Evolutionary conservation across 2,329 filamentous ascomycete species (phyloP).

Genomic region (Lecanicillium sp.): DNA sequence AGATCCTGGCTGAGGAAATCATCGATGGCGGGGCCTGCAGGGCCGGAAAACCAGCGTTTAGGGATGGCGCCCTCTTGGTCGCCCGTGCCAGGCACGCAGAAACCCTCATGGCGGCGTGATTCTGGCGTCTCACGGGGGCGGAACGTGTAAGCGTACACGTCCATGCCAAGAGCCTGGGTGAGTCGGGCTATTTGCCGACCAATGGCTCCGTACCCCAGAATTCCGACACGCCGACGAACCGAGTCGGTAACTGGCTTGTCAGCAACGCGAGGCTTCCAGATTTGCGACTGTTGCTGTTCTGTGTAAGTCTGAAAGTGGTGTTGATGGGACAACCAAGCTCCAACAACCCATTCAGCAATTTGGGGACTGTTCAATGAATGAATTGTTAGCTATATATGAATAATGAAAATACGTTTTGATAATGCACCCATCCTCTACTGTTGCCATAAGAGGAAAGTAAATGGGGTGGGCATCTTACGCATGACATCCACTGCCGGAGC

Average conservation of each 20-base stretch:
- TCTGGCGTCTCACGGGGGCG: constrained; percentile 50
- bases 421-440: too few relatives aligned
- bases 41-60: constrained; percentile 33
- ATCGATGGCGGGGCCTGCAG: constrained; percentile 23
- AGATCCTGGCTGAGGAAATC: constrained; percentile 34
- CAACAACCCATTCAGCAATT: constrained; percentile 34
- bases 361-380: constrained; percentile 26
- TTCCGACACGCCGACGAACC: constrained; percentile 25
- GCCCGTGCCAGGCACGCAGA: constrained; percentile 56
- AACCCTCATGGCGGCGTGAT: constrained; percentile 49
- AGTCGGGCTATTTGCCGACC: constrained; percentile 38
- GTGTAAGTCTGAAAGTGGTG: constrained; percentile 23
- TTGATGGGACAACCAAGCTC: constrained; percentile 23
- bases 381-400: too few relatives aligned
- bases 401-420: too few relatives aligned
- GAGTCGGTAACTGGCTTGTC: constrained; percentile 22
- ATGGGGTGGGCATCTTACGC: constrained; percentile 22
- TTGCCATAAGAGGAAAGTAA: too few relatives aligned
- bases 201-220: constrained; percentile 38
- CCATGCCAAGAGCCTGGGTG: constrained; percentile 54
- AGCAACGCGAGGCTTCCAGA: constrained; percentile 16
- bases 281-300: constrained; percentile 18
- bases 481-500: constrained; percentile 33
- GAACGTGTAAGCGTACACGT: constrained; percentile 60
- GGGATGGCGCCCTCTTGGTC: constrained; percentile 35